Base-by-base conservation (phyloP, 2,329 filamentous ascomycete species). In the Neophaeococcomyces mojaviensis region DNA sequence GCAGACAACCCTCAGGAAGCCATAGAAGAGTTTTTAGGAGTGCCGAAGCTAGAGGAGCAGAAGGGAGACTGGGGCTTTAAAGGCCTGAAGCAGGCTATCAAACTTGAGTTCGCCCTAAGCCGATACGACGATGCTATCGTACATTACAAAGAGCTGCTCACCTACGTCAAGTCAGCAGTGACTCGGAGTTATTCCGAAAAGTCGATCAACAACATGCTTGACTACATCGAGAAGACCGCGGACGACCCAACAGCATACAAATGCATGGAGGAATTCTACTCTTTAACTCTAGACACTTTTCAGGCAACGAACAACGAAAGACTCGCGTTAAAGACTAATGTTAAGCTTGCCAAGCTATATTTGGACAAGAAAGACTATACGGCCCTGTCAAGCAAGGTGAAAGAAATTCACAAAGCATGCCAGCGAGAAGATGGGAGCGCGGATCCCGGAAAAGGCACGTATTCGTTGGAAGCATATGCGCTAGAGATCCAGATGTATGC, bases 1-100 rank as follows among this genome's bases (percentile, higher is more conserved):
- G 74, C 75, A 35, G 82, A 83, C 52, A 88, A 89, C 48, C 88
- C 90, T 1, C 80, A 92, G 59, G 88, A 88, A 57, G 92, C 92
- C 2, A 85, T 98, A 46, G 80, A 82, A 30, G 90, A 97, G 64
- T 98, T 98, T 59, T 71, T 97, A n/a, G 85, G 81, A 26, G 84
- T 98, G 52, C 88, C 88, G 4, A 73, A 78, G 12, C 66, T 96
- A 37, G 90, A 98, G 66, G 69, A 81, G 44, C 88, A 95, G 64
- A 98, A 97, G 70, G 88, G 88, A 50, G 90, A 98, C 65, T 97
- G 90, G 92, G 92, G 92, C 0, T 98, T 98, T 75, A 98, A 97
- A 67, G 90, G 88, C 3, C 66, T 97, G 55, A 98, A 98, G 69
- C 92, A 98, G 66, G 92, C 92, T 1, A 96, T 97, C 64, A 98